A percentile compares a stretch with the other conserved stretches of the same genome.
phyloP scores from a whole-genome alignment of 2,329 filamentous ascomycete species.

The Zymoseptoria crescenta region DNA sequence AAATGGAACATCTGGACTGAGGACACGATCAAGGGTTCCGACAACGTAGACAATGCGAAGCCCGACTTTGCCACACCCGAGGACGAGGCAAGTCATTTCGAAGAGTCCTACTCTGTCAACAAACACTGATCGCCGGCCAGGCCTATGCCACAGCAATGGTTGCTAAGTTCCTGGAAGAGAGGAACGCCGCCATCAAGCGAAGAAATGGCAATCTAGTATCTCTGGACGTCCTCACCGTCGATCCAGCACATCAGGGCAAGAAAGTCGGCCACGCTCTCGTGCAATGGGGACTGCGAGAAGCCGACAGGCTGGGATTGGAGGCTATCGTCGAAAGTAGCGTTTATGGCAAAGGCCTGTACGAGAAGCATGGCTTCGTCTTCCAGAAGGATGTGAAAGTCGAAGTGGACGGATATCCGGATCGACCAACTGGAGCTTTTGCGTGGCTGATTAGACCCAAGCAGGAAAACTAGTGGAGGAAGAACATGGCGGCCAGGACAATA shows the following conservation, averaged over 20 bases:
- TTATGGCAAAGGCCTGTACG: constrained; percentile 24
- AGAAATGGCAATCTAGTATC: constrained; percentile 22
- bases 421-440: constrained; percentile 17
- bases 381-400: constrained; percentile 18
- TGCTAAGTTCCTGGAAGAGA: constrained; percentile 14
- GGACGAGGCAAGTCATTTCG: background rate
- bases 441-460: constrained; percentile 24
- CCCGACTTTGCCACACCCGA: background rate
- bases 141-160: constrained; percentile 16
- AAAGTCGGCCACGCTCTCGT: constrained; percentile 23
- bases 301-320: constrained; percentile 23
- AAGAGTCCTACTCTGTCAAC: background rate
- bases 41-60: constrained; percentile 13
- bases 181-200: constrained; percentile 18
- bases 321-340: constrained; percentile 26
- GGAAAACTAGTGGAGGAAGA: background rate
- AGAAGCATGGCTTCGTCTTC: constrained; percentile 27
- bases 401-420: constrained; percentile 11
- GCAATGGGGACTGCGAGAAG: constrained; percentile 23
- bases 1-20: constrained; percentile 24
- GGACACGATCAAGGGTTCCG: constrained; percentile 14
- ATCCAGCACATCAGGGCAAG: constrained; percentile 24
- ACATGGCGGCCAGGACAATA: background rate
- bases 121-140: background rate
- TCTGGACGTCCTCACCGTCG: constrained; percentile 24